These are phyloP conservation scores for Fraxinus anomala DNA, from an alignment of 257 asterid species.

Conservation along the genomic window DNA sequence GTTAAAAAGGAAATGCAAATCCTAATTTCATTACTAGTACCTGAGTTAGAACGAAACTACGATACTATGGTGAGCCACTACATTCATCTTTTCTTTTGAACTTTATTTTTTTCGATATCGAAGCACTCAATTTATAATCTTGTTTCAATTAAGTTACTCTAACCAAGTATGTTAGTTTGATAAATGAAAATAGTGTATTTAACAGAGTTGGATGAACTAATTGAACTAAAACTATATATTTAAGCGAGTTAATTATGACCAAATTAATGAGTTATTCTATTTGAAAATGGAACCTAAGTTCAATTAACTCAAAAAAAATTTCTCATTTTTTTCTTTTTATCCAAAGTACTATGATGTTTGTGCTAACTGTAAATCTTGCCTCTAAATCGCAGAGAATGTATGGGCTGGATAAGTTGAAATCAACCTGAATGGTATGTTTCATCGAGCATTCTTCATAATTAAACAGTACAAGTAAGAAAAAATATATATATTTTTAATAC, in stretches of 20 bases:
- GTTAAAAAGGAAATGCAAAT: constrained; percentile 55
- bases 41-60: constrained; percentile 56
- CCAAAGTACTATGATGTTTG: no score
- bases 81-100: neutral
- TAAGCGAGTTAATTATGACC: neutral
- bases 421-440: constrained; percentile 43
- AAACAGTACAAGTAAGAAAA: neutral
- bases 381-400: constrained; percentile 48
- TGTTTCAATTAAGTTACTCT: neutral
- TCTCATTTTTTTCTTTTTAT: no score
- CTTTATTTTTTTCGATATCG: neutral
- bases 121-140: neutral
- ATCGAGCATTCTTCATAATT: no score
- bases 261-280: no score
- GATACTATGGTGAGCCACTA: constrained; percentile 51
- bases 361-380: neutral
- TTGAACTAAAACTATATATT: neutral
- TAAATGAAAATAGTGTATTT: no score
- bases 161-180: no score
- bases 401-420: constrained; percentile 65
- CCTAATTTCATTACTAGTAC: constrained; percentile 52
- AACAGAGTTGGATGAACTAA: neutral
- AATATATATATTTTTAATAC: no score
- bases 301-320: neutral
- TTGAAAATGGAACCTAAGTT: no score